A percentile compares a stretch with the other conserved stretches of the same genome.
Evolutionary conservation across 2,329 filamentous ascomycete genomes (phyloP).

Genomic region (Microcyclospora tardicrescens): DNA sequence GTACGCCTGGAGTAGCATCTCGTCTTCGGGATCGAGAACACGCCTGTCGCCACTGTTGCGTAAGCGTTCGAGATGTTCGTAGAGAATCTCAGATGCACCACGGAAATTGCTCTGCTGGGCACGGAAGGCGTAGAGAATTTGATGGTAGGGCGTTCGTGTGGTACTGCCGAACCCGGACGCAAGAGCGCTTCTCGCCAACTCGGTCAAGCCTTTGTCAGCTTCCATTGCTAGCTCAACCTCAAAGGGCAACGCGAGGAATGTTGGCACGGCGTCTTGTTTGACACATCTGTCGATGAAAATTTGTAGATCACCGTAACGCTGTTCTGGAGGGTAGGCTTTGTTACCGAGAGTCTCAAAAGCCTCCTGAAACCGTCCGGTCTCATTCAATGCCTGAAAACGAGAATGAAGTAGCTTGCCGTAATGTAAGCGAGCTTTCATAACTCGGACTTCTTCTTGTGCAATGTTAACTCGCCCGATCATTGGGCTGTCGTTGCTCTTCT

Average conservation of each 20-base stretch:
- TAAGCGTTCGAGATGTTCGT: conserved; percentile 43
- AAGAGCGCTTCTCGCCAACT: conserved; percentile 55
- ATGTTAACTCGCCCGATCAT: conserved; percentile 14
- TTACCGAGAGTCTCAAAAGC: conserved; percentile 64
- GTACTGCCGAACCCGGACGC: conserved; percentile 35
- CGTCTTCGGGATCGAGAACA: conserved; percentile 32
- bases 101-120: conserved; percentile 76
- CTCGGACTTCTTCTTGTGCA: conserved; percentile 21
- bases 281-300: conserved; percentile 43
- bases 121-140: conserved; percentile 84
- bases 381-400: conserved; percentile 69
- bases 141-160: conserved; percentile 55
- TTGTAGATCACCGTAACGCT: conserved; percentile 46
- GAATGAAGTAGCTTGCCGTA: conserved; percentile 56
- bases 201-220: conserved; percentile 65
- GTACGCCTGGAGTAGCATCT: conserved; percentile 57
- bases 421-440: conserved; percentile 14
- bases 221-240: conserved; percentile 56
- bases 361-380: conserved; percentile 65
- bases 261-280: conserved; percentile 16
- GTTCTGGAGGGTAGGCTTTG: conserved; percentile 51
- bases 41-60: conserved; percentile 9
- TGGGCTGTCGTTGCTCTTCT: conserved; percentile 19
- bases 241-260: conserved; percentile 62
- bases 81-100: conserved; percentile 50